Evolutionary conservation across 768 basidiomycete genomes (phyloP).

Genomic region (Infundibulicybe gibba): DNA sequence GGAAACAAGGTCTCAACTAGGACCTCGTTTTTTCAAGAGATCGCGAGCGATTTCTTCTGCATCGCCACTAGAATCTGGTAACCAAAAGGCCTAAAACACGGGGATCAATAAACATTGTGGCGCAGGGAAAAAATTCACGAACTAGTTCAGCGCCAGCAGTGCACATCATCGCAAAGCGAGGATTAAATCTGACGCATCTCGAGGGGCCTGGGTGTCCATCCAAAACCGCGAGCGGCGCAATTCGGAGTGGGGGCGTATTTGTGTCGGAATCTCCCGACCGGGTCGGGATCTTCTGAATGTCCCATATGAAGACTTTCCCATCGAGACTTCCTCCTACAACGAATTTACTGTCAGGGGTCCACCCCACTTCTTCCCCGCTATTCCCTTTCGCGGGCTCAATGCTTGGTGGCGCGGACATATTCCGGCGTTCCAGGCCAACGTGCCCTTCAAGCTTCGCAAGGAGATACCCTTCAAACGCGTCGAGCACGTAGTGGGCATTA

Average conservation of each 20-base stretch:
- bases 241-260: constrained; percentile 45
- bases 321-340: constrained; percentile 83
- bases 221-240: constrained; percentile 39
- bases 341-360: constrained; percentile 94
- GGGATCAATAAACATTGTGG: constrained; percentile 1
- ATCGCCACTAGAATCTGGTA: constrained; percentile 59
- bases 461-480: constrained; percentile 83
- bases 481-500: constrained; percentile 89
- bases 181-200: constrained; percentile 88
- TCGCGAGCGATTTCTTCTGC: constrained; percentile 70
- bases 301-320: constrained; percentile 87
- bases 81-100: constrained; percentile 36
- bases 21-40: constrained; percentile 52
- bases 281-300: constrained; percentile 61
- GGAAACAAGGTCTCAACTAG: neutral
- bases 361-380: constrained; percentile 91
- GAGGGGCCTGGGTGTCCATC: constrained; percentile 84
- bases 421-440: constrained; percentile 75
- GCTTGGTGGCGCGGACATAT: constrained; percentile 37
- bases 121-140: constrained; percentile 16
- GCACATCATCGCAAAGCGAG: constrained; percentile 83
- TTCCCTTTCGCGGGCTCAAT: constrained; percentile 74
- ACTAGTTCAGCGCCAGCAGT: constrained; percentile 85
- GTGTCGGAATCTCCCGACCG: constrained; percentile 51
- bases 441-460: constrained; percentile 86